Evolutionary conservation across 202 grass and related monocot species (phyloP), one percentile per base, ranked within the genome.

Genomic region (Digitaria exilis): DNA sequence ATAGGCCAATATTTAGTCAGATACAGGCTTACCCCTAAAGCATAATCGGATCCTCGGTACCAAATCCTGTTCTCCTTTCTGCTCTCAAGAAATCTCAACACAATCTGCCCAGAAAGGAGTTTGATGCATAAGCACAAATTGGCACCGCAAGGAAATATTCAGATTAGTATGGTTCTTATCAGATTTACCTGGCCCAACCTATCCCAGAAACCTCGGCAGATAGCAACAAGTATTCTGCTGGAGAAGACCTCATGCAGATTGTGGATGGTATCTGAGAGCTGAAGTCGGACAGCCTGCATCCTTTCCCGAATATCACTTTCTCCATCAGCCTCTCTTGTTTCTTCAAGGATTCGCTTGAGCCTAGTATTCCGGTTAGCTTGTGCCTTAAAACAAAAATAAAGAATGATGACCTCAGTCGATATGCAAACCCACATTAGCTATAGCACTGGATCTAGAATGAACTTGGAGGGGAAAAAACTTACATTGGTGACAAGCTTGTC

Each of bases 61-160:
- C 90, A 98, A 84, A 94, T 91, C 54, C 87, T 89, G 80, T 98
- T 98, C 89, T 95, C 95, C 85, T 95, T 98, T 84, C 85, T 91
- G 85, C 95, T 95, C 85, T 98, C 95, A 6, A 98, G 87, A 81
- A 98, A 98, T 34, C 84, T 92, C 81, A 95, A 70, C 46, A 95
- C 88, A 75, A 92, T 91, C 95, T 98, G 84, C 49, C n/a, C 18
- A 78, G 82, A 81, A 69, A 26, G 5, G 26, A 76, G 60, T 83
- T 72, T 79, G 64, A 58, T 17, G 25, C 43, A 39, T 48, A 75
- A 68, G 67, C 0, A 66, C 9, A 77, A 42, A 69, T 66, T 77
- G 9, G 13, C 56, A 72, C 37, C 2, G 6, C 35, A 85, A 42
- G 39, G 71, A 58, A 46, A 50, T 65, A 21, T 77, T 19, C 43